Evolutionary conservation across 1,284 basidiomycete species (phyloP).

Genomic region (Sanguinoderma infundibulare): DNA sequence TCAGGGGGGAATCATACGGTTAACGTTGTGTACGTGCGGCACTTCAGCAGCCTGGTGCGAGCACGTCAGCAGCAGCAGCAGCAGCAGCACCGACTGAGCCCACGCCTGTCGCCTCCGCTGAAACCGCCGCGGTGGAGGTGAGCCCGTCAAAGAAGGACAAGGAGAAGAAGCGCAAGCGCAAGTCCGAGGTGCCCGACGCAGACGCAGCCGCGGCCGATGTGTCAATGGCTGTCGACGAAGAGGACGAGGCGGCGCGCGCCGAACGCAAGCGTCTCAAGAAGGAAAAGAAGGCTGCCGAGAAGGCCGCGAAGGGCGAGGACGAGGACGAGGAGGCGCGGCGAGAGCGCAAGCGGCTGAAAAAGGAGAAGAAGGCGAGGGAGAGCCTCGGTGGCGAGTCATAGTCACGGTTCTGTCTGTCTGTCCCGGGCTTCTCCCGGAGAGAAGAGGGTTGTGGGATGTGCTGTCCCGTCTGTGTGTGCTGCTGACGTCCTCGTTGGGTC

Average conservation of each 20-base stretch:
- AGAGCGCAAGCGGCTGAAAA: conserved; percentile 39
- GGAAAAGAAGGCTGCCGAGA: conserved; percentile 67
- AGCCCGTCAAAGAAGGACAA: conserved; percentile 58
- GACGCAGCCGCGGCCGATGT: conserved; percentile 48
- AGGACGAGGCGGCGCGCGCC: conserved; percentile 60
- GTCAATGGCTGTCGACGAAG: conserved; percentile 46
- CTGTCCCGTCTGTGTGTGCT: background rate
- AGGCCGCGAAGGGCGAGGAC: conserved; percentile 33
- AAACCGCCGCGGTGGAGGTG: conserved; percentile 33
- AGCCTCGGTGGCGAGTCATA: conserved; percentile 39
- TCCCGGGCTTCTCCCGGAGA: background rate
- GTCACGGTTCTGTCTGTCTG: background rate
- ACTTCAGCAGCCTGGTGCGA: conserved; percentile 45
- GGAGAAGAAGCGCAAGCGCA: conserved; percentile 78
- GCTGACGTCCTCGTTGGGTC: background rate
- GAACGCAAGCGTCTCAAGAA: conserved; percentile 40
- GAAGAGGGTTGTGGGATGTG: background rate
- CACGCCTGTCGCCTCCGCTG: conserved; percentile 22
- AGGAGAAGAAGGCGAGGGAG: conserved; percentile 43
- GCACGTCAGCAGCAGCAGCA: conserved; percentile 41
- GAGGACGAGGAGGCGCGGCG: conserved; percentile 38
- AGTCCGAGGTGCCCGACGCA: conserved; percentile 59
- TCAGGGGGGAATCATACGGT: background rate
- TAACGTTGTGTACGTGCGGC: background rate
- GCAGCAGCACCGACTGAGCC: conserved; percentile 20